phyloP scores from a whole-genome alignment of 2,329 filamentous ascomycete species.

The Blastomyces silverae region DNA sequence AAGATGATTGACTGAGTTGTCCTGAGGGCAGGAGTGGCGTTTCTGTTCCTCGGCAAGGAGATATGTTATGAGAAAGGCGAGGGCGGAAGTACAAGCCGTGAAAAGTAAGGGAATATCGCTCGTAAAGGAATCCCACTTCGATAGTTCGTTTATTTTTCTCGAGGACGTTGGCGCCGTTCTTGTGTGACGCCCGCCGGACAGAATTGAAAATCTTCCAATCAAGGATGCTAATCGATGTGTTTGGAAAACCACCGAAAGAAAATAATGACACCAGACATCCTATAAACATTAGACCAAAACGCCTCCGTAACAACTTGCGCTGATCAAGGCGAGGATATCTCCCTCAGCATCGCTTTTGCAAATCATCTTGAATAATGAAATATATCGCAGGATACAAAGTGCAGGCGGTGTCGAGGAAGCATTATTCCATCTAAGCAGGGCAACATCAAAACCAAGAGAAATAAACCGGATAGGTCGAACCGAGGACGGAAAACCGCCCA shows the following conservation, averaged over 20 bases:
- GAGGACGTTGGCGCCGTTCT: not conserved
- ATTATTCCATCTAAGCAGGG: not conserved
- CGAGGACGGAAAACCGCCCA: slow-evolving; percentile 5
- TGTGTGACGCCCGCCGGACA: not conserved
- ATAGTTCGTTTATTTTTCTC: not conserved
- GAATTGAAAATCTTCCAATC: not conserved
- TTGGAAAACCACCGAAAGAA: not conserved
- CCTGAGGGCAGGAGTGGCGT: not conserved
- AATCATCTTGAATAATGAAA: slow-evolving; percentile 7
- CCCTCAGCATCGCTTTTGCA: slow-evolving; percentile 5
- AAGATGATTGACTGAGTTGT: not conserved
- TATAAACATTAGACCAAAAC: slow-evolving; percentile 16
- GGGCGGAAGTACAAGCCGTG: not conserved
- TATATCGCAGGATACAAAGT: slow-evolving; percentile 7
- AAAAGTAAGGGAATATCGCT: not conserved
- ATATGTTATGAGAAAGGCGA: not conserved
- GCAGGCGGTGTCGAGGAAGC: not conserved
- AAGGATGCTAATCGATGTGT: not conserved
- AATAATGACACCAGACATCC: not conserved
- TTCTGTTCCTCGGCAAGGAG: not conserved
- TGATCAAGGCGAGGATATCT: slow-evolving; percentile 12
- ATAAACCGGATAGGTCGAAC: slow-evolving; percentile 6
- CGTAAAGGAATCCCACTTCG: not conserved
- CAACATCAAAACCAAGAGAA: not conserved
- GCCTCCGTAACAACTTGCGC: slow-evolving; percentile 16